These are phyloP conservation scores for Trichoderma polysporum DNA, from an alignment of 2,329 filamentous ascomycete genomes.

Conservation along the genomic window DNA sequence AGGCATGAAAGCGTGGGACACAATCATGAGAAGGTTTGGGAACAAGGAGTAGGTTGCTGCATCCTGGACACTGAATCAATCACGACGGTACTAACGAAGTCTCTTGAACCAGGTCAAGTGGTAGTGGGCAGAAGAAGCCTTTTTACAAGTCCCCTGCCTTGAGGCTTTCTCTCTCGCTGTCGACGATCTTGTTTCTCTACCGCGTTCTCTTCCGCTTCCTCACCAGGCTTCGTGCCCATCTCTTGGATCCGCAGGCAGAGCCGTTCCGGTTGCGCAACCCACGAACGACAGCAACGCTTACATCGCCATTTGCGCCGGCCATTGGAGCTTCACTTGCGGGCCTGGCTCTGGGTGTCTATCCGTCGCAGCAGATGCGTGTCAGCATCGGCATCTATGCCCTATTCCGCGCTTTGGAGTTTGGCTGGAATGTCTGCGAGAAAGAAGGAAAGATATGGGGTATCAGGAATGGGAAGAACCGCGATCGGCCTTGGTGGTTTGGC, in stretches of 20 bases:
- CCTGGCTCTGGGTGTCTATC: conserved; percentile 73
- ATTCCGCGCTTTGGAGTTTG: conserved; percentile 80
- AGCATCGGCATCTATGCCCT: conserved; percentile 79
- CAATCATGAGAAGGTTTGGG: conserved; percentile 50
- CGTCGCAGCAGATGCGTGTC: conserved; percentile 65
- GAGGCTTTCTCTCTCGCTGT: conserved; percentile 77
- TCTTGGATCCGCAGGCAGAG: conserved; percentile 75
- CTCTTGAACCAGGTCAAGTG: conserved; percentile 17
- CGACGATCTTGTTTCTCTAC: conserved; percentile 83
- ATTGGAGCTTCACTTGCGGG: conserved; percentile 89
- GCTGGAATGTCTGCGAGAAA: conserved; percentile 79
- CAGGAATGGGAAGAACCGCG: conserved; percentile 54
- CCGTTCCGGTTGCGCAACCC: conserved; percentile 85
- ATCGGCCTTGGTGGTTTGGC: conserved; percentile 78
- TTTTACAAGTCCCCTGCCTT: conserved; percentile 67
- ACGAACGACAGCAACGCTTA: conserved; percentile 69
- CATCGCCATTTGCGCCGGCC: conserved; percentile 80
- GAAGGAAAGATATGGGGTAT: conserved; percentile 66
- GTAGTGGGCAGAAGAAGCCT: conserved; percentile 46
- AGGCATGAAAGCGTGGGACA: conserved; percentile 62
- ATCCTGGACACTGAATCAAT: background rate
- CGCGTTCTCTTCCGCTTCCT: conserved; percentile 90
- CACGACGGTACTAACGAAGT: background rate
- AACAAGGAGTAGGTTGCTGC: conserved; percentile 44
- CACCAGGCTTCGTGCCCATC: conserved; percentile 70